Base-by-base conservation (phyloP, 495 filamentous ascomycete species). In the Thozetella sp. region DNA sequence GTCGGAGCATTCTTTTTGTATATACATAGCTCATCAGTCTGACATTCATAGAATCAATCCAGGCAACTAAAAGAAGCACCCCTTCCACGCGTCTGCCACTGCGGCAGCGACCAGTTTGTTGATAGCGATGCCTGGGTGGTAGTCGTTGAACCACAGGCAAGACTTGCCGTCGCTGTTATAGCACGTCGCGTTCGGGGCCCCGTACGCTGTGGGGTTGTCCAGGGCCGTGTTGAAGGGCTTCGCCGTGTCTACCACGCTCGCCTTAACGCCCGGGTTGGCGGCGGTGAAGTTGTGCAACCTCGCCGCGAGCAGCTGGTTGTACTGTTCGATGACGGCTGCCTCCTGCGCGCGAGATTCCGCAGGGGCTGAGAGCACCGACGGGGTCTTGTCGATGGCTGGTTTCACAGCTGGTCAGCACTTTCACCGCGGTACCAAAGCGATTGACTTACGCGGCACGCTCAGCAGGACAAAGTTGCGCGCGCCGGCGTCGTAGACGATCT, bases 391-490 rank as follows among this genome's bases (percentile, higher is more conserved):
- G n/a, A 90, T 79, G 2, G 91, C 73, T 56, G 30, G n/a, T 30
- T 55, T 43, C 22, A 46, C 17, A 2, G 2, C 1, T 22, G 48
- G 54, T 55, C 22, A 55, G 53, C 20, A 37, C 6, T 22, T 45
- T 17, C 6, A 37, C 26, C 26, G 17, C n/a, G 10, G 34, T 43
- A 30, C 2, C 24, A 27, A 55, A 43, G 48, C 53, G 37, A 22
- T 20, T 12, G 53, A 67, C 73, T 45, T 58, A 76, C 73, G 86
- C 0, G 91, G 92, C 2, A 92, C 90, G 55, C 86, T 88, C 59
- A 93, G 57, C 66, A 93, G 83, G n/a, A 90, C 72, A 67, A 93
- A 93, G 60, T 89, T 92, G 53, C 90, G 82, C 4, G 85, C 90
- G 0, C 91, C 92, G 20, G 78, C 78, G 23, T 66, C 54, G 66